Percentiles rank a stretch among this genome's conserved stretches.
These are phyloP conservation scores for Mortierella polycephala DNA, from an alignment of 371 early-diverging fungal species.

Conservation along the genomic window DNA sequence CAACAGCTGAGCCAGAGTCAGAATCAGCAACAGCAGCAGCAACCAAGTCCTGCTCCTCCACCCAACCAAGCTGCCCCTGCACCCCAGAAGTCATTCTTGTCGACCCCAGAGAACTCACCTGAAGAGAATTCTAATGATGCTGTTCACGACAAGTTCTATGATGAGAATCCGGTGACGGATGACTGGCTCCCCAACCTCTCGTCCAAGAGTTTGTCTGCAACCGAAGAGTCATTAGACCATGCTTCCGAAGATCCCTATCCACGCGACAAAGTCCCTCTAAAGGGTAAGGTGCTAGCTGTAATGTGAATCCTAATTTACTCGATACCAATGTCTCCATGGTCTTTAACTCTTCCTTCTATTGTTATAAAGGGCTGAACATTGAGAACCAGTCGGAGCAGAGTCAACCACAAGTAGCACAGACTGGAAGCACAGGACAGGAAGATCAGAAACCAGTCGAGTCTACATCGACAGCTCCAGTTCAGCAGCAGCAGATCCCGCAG, in stretches of 20 bases:
- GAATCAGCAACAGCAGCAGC: slow-evolving; percentile 12
- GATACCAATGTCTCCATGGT: no score
- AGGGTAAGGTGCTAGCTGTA: slow-evolving; percentile 12
- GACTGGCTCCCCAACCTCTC: slow-evolving; percentile 40
- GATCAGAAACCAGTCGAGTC: slow-evolving; percentile 1
- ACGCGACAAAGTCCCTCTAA: slow-evolving; percentile 31
- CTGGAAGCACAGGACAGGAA: slow-evolving; percentile 10
- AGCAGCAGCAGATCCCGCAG: slow-evolving; percentile 14
- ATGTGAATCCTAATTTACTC: no score
- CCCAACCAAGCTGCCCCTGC: not conserved
- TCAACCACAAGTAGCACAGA: slow-evolving; percentile 3
- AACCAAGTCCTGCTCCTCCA: not conserved
- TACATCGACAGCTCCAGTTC: slow-evolving; percentile 10
- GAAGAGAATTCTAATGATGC: slow-evolving; percentile 16
- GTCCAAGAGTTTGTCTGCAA: slow-evolving; percentile 19
- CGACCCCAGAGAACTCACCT: slow-evolving; percentile 26
- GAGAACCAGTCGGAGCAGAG: slow-evolving; percentile 30
- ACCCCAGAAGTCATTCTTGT: slow-evolving; percentile 18
- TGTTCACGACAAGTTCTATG: slow-evolving; percentile 25
- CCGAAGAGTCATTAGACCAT: slow-evolving; percentile 17
- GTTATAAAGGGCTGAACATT: slow-evolving; percentile 17
- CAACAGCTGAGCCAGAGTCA: slow-evolving; percentile 5
- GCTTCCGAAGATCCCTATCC: slow-evolving; percentile 31
- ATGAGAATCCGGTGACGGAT: slow-evolving; percentile 31
- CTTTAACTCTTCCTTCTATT: not conserved